Percentiles rank a stretch among this genome's conserved stretches.
Conservation (phyloP, 2,329 filamentous ascomycete genomes). For the Aspergillus glaucus region DNA sequence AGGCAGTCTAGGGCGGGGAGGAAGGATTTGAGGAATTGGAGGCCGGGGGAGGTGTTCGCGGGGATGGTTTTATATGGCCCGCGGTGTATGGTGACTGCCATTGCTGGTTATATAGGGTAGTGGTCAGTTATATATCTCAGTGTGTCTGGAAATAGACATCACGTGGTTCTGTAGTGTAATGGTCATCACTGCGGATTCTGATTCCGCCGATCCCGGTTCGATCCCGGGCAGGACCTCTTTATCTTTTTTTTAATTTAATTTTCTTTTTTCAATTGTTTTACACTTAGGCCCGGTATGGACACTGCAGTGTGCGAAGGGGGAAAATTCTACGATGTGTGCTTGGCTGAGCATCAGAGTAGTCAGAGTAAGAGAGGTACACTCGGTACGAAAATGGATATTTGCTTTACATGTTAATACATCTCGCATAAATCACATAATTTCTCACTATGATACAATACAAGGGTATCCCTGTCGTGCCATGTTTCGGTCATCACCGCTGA, state of each 20-base stretch:
- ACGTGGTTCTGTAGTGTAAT: constrained; percentile 2
- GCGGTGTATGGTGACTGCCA: constrained; percentile 10
- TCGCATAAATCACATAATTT: too few species aligned
- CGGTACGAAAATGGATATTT: too few species aligned
- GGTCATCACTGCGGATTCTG: constrained; percentile 1
- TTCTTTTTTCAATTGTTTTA: not conserved
- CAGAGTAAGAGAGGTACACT: too few species aligned
- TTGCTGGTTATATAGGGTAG: not conserved
- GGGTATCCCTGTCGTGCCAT: too few species aligned
- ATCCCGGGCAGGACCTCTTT: constrained; percentile 1
- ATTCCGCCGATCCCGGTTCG: constrained; percentile 2
- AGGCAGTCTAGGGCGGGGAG: constrained; percentile 15
- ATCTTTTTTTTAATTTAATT: not conserved
- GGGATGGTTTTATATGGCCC: constrained; percentile 15
- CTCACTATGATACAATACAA: too few species aligned
- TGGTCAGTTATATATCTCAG: rapidly evolving
- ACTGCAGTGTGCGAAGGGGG: too few species aligned
- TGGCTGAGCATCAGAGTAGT: too few species aligned
- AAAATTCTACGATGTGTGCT: too few species aligned
- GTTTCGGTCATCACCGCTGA: too few species aligned
- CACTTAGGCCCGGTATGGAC: too few species aligned
- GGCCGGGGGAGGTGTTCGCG: constrained; percentile 9
- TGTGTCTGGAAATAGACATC: not conserved
- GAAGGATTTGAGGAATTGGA: constrained; percentile 15
- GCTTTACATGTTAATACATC: too few species aligned